These are phyloP conservation scores for Lasiodiplodia gonubiensis DNA, from an alignment of 2,329 filamentous ascomycete genomes.

Conservation along the genomic window DNA sequence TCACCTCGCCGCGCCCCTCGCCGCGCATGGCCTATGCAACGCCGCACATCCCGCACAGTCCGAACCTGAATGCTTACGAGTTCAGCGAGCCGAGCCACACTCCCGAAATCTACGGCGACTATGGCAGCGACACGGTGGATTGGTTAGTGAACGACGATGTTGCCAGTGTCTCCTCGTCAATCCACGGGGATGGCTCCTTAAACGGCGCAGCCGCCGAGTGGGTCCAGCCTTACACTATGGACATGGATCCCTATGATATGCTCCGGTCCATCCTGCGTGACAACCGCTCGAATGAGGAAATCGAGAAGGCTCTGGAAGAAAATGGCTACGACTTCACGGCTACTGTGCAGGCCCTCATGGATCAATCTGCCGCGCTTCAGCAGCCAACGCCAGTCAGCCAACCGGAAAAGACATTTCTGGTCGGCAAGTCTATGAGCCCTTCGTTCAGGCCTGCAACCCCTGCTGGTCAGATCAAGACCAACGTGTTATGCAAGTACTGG, in stretches of 20 bases:
- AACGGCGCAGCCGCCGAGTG: conserved; percentile 85
- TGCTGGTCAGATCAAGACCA: conserved; percentile 75
- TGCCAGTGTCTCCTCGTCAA: conserved; percentile 77
- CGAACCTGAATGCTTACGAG: conserved; percentile 92
- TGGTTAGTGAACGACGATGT: conserved; percentile 93
- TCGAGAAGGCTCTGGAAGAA: conserved; percentile 84
- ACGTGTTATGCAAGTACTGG: conserved; percentile 96
- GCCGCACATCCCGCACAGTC: conserved; percentile 90
- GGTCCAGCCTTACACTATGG: conserved; percentile 69
- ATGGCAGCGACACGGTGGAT: conserved; percentile 92
- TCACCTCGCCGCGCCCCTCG: conserved; percentile 90
- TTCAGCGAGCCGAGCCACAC: conserved; percentile 82
- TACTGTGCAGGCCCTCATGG: conserved; percentile 88
- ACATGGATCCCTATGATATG: conserved; percentile 99
- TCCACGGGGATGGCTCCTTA: conserved; percentile 70
- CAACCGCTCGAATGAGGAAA: conserved; percentile 88
- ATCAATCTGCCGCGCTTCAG: conserved; percentile 60
- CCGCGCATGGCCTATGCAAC: conserved; percentile 89
- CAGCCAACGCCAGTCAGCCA: conserved; percentile 54
- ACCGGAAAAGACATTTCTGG: conserved; percentile 71
- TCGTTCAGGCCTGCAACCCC: conserved; percentile 77
- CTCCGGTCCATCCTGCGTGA: conserved; percentile 91
- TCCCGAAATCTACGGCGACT: conserved; percentile 86
- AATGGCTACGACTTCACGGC: conserved; percentile 94
- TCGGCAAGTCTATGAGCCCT: conserved; percentile 87